Percentiles rank a stretch among this genome's conserved stretches.
phyloP scores from a whole-genome alignment of 495 filamentous ascomycete genomes.

The Elasticomyces elasticus region DNA sequence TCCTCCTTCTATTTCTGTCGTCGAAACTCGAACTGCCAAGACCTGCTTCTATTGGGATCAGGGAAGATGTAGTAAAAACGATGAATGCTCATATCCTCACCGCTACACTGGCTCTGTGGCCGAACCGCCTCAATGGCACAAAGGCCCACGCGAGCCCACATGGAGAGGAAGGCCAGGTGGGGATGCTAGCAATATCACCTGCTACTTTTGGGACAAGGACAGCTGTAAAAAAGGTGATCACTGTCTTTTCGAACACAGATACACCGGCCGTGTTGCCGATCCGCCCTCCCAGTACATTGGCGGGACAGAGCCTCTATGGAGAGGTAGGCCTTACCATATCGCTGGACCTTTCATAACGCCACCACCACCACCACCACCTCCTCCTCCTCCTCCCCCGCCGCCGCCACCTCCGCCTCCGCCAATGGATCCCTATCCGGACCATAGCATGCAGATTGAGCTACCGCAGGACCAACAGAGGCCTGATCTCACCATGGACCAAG shows the following conservation, averaged over 20 bases:
- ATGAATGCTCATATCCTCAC: slow-evolving; percentile 1
- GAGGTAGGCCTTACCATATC: too few species aligned
- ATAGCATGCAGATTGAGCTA: neutral
- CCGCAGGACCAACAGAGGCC: neutral
- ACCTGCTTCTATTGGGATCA: slow-evolving; percentile 10
- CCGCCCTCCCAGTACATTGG: neutral
- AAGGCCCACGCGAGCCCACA: neutral
- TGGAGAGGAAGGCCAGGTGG: neutral
- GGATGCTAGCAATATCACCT: neutral
- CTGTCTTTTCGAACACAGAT: neutral
- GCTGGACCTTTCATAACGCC: too few species aligned
- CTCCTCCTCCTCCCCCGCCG: too few species aligned
- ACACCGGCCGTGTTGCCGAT: neutral
- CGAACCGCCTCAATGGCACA: neutral
- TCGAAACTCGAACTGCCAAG: neutral
- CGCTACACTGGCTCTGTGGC: neutral
- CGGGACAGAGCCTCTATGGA: neutral
- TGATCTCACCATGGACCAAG: neutral
- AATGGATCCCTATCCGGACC: neutral
- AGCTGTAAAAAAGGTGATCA: neutral
- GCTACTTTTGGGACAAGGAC: neutral
- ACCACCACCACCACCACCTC: too few species aligned
- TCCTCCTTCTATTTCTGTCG: neutral
- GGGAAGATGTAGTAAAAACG: neutral
- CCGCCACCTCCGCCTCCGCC: neutral